Evolutionary conservation across 2,329 filamentous ascomycete species (phyloP).

Genomic region (Westerdykella aurantiaca): DNA sequence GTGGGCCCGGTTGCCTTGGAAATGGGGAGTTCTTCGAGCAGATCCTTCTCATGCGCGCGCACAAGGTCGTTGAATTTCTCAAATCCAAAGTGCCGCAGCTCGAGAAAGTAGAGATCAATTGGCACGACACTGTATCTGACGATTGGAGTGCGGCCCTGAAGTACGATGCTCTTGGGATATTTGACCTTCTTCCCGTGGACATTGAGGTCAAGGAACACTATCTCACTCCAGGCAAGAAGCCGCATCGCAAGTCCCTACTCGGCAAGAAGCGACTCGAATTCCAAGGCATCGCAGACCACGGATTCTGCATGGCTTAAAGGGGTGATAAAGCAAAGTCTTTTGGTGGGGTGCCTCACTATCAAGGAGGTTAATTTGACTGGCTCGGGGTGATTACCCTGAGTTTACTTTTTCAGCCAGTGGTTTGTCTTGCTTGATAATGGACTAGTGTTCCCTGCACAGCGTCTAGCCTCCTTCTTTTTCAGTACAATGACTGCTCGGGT

Average conservation of each 20-base stretch:
- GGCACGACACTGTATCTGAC: slow-evolving; percentile 29
- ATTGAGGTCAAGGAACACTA: slow-evolving; percentile 23
- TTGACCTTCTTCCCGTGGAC: slow-evolving; percentile 15
- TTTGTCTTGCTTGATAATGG: too few relatives aligned
- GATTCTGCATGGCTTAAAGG: neutral
- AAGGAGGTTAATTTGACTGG: too few relatives aligned
- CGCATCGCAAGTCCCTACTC: slow-evolving; percentile 17
- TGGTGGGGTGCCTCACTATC: too few relatives aligned
- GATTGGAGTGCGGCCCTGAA: slow-evolving; percentile 16
- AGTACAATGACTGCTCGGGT: too few relatives aligned
- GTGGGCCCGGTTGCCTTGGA: slow-evolving; percentile 11
- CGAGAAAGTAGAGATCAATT: slow-evolving; percentile 22
- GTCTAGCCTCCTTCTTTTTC: too few relatives aligned
- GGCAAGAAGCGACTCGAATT: slow-evolving; percentile 28
- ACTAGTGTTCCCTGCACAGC: too few relatives aligned
- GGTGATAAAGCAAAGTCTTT: too few relatives aligned
- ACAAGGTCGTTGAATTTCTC: slow-evolving; percentile 17
- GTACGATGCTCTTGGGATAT: slow-evolving; percentile 18
- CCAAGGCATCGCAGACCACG: slow-evolving; percentile 16
- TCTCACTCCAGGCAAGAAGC: slow-evolving; percentile 19
- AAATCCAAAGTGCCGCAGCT: slow-evolving; percentile 21
- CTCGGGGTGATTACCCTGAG: too few relatives aligned
- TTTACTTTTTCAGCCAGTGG: too few relatives aligned
- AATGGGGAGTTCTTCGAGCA: slow-evolving; percentile 22
- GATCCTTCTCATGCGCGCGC: slow-evolving; percentile 20